These are phyloP conservation scores for Aspergillus bertholletiae DNA, from an alignment of 495 filamentous ascomycete species.

Conservation along the genomic window DNA sequence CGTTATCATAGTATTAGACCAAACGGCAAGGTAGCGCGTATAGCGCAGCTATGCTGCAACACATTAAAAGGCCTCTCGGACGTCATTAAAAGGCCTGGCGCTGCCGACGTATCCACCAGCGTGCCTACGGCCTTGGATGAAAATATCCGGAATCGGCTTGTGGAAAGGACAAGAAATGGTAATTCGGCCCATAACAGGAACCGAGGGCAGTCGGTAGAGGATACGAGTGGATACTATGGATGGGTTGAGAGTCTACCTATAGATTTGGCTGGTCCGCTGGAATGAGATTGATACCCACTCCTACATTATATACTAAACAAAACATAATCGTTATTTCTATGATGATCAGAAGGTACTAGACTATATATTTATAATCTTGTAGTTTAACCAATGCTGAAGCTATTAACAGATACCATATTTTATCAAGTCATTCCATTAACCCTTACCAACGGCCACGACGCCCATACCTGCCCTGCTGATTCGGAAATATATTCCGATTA, in stretches of 20 bases:
- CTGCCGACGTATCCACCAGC: background rate
- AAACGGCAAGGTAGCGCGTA: background rate
- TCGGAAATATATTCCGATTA: no score
- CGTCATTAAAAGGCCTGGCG: background rate
- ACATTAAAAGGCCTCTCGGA: background rate
- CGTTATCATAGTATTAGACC: background rate
- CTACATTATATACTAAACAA: background rate
- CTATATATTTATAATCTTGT: no score
- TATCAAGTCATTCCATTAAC: no score
- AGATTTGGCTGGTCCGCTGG: slow-evolving; percentile 5
- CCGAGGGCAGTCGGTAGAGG: background rate
- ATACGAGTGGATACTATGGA: background rate
- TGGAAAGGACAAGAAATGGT: background rate
- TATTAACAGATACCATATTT: no score
- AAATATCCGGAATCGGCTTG: background rate
- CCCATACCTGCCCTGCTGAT: no score
- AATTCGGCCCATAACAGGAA: background rate
- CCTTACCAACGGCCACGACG: no score
- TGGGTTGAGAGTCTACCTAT: slow-evolving; percentile 17
- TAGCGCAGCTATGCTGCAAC: slow-evolving; percentile 1
- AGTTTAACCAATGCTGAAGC: no score
- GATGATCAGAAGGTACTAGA: no score
- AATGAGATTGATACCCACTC: slow-evolving; percentile 4
- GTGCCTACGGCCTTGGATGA: background rate
- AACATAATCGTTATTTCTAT: no score